A percentile compares a stretch with the other conserved stretches of the same genome.
Evolutionary conservation across 352 stramenopile species (phyloP).

Genomic region (Phytophthora lateralis): DNA sequence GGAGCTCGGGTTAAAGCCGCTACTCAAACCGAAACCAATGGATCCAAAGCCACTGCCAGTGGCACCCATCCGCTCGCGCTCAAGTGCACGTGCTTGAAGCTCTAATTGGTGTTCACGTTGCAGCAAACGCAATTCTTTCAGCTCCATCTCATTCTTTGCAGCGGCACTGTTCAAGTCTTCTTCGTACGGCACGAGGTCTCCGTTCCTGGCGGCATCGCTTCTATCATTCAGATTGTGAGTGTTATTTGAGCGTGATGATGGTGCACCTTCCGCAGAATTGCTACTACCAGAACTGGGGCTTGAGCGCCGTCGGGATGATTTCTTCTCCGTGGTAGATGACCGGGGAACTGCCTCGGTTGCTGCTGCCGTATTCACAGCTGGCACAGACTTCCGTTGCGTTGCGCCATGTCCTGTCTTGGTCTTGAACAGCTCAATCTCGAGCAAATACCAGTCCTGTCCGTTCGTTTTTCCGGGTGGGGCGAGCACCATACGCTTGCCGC

Average conservation of each 20-base stretch:
- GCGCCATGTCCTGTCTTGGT: constrained; percentile 55
- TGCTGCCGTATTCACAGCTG: constrained; percentile 23
- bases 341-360: constrained; percentile 19
- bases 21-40: constrained; percentile 30
- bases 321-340: constrained; percentile 21
- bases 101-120: constrained; percentile 64
- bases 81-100: constrained; percentile 49
- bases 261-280: constrained; percentile 3
- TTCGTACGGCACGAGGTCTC: constrained; percentile 58
- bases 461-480: constrained; percentile 83
- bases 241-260: constrained; percentile 28
- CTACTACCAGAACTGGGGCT: constrained; percentile 29
- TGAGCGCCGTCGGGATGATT: constrained; percentile 40
- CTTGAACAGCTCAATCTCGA: constrained; percentile 81
- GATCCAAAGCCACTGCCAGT: constrained; percentile 25
- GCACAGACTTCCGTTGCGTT: constrained; percentile 39
- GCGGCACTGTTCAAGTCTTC: constrained; percentile 35
- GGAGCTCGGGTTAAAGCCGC: constrained; percentile 24
- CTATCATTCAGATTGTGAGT: constrained; percentile 17
- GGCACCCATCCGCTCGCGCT: constrained; percentile 39
- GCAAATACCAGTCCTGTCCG: constrained; percentile 80
- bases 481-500: constrained; percentile 88
- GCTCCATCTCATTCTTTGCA: constrained; percentile 57
- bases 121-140: constrained; percentile 57
- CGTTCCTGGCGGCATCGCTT: constrained; percentile 26